phyloP scores from a whole-genome alignment of 108 stramenopile genomes.

The Nitzschia putrida region DNA sequence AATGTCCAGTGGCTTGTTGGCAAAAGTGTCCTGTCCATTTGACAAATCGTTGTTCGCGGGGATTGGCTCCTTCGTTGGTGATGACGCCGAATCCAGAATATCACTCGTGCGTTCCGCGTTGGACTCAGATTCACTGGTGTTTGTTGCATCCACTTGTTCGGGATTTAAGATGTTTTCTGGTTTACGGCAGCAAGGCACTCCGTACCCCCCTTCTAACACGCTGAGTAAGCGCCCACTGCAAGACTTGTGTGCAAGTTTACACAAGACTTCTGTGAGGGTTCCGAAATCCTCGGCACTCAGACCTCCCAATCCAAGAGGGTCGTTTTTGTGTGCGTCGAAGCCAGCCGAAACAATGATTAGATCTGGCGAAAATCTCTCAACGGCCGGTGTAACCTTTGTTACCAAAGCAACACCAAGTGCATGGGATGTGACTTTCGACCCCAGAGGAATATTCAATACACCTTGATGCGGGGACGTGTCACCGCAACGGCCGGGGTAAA shows the following conservation, averaged over 20 bases:
- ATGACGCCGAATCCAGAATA: neutral
- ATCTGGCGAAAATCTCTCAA: slow-evolving; percentile 91
- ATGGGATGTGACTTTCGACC: slow-evolving; percentile 65
- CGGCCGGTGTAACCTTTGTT: slow-evolving; percentile 73
- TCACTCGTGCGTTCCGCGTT: too few species aligned
- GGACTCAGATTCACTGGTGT: neutral
- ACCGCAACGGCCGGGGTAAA: slow-evolving; percentile 88
- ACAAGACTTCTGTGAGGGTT: slow-evolving; percentile 78
- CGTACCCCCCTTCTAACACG: slow-evolving; percentile 98
- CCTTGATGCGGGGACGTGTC: slow-evolving; percentile 83
- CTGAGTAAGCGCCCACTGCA: slow-evolving; percentile 94
- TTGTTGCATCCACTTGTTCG: neutral
- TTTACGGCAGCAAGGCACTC: slow-evolving; percentile 83
- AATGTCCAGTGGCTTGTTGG: slow-evolving; percentile 35
- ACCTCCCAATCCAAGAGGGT: slow-evolving; percentile 85
- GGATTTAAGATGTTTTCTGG: slow-evolving; percentile 6
- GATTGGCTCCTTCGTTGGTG: neutral
- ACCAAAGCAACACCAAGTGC: slow-evolving; percentile 77
- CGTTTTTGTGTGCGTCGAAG: slow-evolving; percentile 93
- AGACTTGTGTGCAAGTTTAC: slow-evolving; percentile 77
- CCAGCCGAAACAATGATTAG: slow-evolving; percentile 94
- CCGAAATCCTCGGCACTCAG: slow-evolving; percentile 86
- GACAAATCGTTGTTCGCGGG: neutral
- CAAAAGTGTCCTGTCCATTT: neutral
- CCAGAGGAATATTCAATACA: slow-evolving; percentile 87